A percentile compares a stretch with the other conserved stretches of the same genome.
These are phyloP conservation scores for Aspergillus alliaceus DNA, from an alignment of 2,329 filamentous ascomycete genomes.

Conservation along the genomic window DNA sequence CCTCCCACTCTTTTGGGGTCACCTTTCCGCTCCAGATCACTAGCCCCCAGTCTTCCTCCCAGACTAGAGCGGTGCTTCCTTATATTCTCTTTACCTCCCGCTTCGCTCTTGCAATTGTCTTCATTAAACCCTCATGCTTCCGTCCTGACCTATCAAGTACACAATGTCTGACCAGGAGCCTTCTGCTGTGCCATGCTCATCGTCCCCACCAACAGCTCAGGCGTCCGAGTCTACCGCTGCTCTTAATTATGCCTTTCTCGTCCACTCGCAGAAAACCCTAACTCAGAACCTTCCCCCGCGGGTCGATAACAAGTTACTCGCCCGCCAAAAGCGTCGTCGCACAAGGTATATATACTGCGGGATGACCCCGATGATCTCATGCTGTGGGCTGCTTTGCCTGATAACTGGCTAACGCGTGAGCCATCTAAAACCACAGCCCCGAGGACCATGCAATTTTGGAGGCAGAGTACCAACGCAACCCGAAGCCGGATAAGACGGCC, in stretches of 20 bases:
- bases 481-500: slow-evolving; percentile 88
- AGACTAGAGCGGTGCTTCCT: slow-evolving; percentile 7
- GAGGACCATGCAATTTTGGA: slow-evolving; percentile 89
- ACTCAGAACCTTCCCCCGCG: slow-evolving; percentile 57
- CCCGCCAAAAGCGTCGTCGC: slow-evolving; percentile 60
- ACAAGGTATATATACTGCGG: slow-evolving; percentile 57
- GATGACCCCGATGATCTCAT: neutral
- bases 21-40: slow-evolving; percentile 14
- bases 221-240: slow-evolving; percentile 32
- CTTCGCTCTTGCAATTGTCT: slow-evolving; percentile 6
- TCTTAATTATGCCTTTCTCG: slow-evolving; percentile 56
- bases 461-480: slow-evolving; percentile 77
- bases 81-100: slow-evolving; percentile 8
- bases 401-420: slow-evolving; percentile 8
- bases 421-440: slow-evolving; percentile 54
- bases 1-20: slow-evolving; percentile 22
- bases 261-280: slow-evolving; percentile 59
- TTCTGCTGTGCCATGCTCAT: slow-evolving; percentile 28
- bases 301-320: slow-evolving; percentile 60
- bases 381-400: neutral
- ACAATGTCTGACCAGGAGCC: slow-evolving; percentile 40
- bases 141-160: slow-evolving; percentile 18
- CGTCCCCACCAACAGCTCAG: slow-evolving; percentile 35
- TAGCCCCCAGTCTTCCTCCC: neutral
- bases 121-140: slow-evolving; percentile 10